phyloP scores from a whole-genome alignment of 139 green algal genomes.

The Dunaliella sp. region DNA sequence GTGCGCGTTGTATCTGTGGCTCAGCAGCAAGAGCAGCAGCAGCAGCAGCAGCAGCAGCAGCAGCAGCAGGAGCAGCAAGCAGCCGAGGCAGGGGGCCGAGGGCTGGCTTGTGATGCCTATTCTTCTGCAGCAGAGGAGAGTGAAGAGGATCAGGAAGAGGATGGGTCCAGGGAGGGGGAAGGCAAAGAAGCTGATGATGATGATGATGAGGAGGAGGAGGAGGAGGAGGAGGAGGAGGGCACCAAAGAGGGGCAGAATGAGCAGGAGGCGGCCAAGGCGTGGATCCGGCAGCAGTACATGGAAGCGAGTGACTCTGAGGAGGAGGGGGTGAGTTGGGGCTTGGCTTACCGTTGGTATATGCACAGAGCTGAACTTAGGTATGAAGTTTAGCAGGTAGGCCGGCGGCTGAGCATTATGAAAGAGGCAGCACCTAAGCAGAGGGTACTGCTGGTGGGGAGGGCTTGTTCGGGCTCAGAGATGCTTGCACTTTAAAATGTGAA shows the following conservation, averaged over 20 bases:
- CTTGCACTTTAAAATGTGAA: too few relatives aligned
- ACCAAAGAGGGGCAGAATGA: neutral
- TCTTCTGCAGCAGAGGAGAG: slow-evolving; percentile 4
- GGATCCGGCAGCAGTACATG: slow-evolving; percentile 73
- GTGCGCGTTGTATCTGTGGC: neutral
- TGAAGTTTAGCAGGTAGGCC: too few relatives aligned
- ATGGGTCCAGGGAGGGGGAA: neutral
- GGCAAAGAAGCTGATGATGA: slow-evolving; percentile 14
- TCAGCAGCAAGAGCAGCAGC: neutral
- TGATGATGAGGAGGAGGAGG: slow-evolving; percentile 15
- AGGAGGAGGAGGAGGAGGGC: neutral
- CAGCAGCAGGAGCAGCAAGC: slow-evolving; percentile 6
- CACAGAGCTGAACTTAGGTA: too few relatives aligned
- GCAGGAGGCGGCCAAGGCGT: slow-evolving; percentile 45
- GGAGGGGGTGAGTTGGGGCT: neutral
- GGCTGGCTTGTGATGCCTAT: neutral
- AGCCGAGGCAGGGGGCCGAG: neutral
- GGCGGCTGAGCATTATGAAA: too few relatives aligned
- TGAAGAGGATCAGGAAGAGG: slow-evolving; percentile 2
- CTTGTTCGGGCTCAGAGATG: too few relatives aligned
- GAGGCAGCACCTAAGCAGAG: too few relatives aligned
- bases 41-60: slow-evolving; percentile 30
- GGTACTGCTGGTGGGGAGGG: too few relatives aligned
- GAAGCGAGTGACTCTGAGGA: neutral
- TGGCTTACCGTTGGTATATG: too few relatives aligned